Evolutionary conservation across 139 green algal genomes (phyloP).

Genomic region (Chlamydomonas sphaeroides): DNA sequence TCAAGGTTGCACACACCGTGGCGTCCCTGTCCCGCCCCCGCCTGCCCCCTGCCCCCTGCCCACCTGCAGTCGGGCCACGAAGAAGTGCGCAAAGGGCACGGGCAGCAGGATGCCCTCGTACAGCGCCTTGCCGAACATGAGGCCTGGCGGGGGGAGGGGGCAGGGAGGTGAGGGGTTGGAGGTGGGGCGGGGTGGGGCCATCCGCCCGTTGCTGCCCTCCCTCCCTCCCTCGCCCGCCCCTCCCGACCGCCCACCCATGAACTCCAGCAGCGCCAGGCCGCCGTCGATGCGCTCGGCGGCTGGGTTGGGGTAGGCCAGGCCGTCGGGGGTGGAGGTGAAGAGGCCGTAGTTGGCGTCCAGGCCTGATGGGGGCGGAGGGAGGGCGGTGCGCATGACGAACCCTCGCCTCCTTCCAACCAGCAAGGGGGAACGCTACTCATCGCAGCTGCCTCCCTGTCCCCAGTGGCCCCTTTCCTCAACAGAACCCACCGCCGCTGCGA

Average conservation of each 20-base stretch:
- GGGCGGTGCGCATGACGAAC: neutral
- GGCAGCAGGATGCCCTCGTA: constrained; percentile 88
- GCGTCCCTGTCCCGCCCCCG: too few relatives aligned
- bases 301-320: constrained; percentile 70
- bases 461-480: too few relatives aligned
- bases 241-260: constrained; percentile 63
- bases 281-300: constrained; percentile 65
- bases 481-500: too few relatives aligned
- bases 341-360: constrained; percentile 69
- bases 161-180: too few relatives aligned
- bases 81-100: constrained; percentile 81
- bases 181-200: too few relatives aligned
- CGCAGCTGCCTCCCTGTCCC: too few relatives aligned
- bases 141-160: constrained; percentile 38
- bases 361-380: neutral
- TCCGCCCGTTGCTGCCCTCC: too few relatives aligned
- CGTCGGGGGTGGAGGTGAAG: constrained; percentile 63
- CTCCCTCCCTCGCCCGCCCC: too few relatives aligned
- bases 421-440: too few relatives aligned
- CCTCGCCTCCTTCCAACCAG: too few relatives aligned
- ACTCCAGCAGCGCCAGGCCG: constrained; percentile 71
- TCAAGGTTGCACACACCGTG: too few relatives aligned
- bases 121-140: constrained; percentile 77
- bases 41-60: neutral
- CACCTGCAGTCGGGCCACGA: constrained; percentile 73